A percentile compares a stretch with the other conserved stretches of the same genome.
These are phyloP conservation scores for Arthrobotrys megalospora DNA, from an alignment of 2,329 filamentous ascomycete species.

Conservation along the genomic window DNA sequence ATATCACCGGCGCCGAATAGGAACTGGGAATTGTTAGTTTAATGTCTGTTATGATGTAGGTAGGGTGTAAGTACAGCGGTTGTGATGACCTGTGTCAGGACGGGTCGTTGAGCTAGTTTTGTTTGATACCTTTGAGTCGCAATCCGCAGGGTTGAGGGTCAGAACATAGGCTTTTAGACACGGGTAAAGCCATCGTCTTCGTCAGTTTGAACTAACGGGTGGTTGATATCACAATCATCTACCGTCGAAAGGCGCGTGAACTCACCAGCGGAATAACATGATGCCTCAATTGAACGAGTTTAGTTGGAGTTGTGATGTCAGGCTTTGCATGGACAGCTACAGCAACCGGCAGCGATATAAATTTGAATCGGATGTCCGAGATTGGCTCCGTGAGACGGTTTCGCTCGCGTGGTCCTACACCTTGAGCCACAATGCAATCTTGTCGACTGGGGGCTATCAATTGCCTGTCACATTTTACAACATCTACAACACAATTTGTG, in stretches of 20 bases:
- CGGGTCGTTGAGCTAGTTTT: conserved; percentile 82
- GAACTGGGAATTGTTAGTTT: conserved; percentile 69
- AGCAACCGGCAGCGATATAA: not conserved
- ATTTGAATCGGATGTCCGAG: not conserved
- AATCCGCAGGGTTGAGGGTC: not conserved
- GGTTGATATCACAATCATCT: not conserved
- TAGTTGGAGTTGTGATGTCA: not conserved
- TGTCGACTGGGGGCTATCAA: not conserved
- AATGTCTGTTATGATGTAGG: not conserved
- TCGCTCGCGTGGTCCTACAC: not conserved
- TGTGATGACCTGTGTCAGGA: conserved; percentile 91
- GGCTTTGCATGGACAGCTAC: not conserved
- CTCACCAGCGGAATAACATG: conserved; percentile 59
- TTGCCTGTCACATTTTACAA: not conserved
- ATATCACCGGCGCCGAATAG: conserved; percentile 94
- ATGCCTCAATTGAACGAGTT: not conserved
- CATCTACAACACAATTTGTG: conserved; percentile 6
- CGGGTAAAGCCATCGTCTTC: not conserved
- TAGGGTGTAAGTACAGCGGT: conserved; percentile 74
- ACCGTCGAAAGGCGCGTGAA: not conserved
- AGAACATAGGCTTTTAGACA: not conserved
- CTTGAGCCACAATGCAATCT: not conserved
- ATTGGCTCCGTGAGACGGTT: not conserved
- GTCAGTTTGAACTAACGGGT: conserved; percentile 31
- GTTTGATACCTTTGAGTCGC: conserved; percentile 80